Percentiles rank a stretch among this genome's conserved stretches.
These are phyloP conservation scores for Opeltia flavorubescens DNA, from an alignment of 495 filamentous ascomycete species.

Conservation along the genomic window DNA sequence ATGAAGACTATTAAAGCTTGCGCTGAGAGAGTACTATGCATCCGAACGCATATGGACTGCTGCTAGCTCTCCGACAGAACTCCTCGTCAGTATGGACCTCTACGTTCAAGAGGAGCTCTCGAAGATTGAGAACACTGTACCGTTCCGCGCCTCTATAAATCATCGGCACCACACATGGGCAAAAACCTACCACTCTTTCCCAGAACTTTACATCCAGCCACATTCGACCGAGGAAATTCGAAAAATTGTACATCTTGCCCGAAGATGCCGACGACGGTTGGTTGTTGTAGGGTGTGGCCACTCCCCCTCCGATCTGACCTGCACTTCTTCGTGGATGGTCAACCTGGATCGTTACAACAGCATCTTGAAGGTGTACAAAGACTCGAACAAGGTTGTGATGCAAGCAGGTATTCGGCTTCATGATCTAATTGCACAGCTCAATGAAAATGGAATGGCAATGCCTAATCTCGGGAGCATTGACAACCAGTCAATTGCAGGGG, in stretches of 20 bases:
- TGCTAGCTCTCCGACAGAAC: too few species aligned
- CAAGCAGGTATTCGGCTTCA: slow-evolving; percentile 74
- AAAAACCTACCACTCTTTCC: slow-evolving; percentile 71
- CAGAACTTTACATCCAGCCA: slow-evolving; percentile 81
- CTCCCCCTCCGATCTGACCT: slow-evolving; percentile 84
- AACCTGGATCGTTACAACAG: slow-evolving; percentile 75
- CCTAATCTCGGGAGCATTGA: slow-evolving; percentile 90
- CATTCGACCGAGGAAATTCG: slow-evolving; percentile 64
- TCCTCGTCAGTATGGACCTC: slow-evolving; percentile 36
- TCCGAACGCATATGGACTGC: too few species aligned
- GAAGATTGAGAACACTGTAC: slow-evolving; percentile 41
- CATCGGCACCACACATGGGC: slow-evolving; percentile 95
- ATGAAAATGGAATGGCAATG: slow-evolving; percentile 61
- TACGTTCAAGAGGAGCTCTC: slow-evolving; percentile 37
- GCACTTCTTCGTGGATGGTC: slow-evolving; percentile 86
- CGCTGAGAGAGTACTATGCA: too few species aligned
- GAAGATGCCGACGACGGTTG: slow-evolving; percentile 63
- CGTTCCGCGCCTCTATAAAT: slow-evolving; percentile 58
- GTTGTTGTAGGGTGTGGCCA: slow-evolving; percentile 75
- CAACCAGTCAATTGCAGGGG: slow-evolving; percentile 83
- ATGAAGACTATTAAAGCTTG: too few species aligned
- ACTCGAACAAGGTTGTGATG: slow-evolving; percentile 52
- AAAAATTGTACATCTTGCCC: slow-evolving; percentile 68
- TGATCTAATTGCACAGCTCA: slow-evolving; percentile 52
- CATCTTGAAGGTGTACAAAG: slow-evolving; percentile 51